phyloP scores from a whole-genome alignment of 441 rosid species.

The Corymbia citriodora region DNA sequence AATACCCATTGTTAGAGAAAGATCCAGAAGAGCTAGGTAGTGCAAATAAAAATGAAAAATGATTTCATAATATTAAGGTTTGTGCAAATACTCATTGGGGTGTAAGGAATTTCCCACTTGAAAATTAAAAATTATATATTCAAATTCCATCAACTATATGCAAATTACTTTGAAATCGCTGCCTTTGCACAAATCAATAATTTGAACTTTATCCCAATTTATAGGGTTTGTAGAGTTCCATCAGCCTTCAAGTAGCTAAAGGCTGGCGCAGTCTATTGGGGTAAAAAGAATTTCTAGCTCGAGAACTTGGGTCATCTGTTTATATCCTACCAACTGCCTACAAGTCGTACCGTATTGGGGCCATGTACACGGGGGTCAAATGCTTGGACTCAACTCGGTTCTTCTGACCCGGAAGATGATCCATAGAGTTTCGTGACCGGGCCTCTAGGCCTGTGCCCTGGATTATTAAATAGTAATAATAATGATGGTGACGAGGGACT shows the following conservation, averaged over 20 bases:
- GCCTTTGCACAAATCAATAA: neutral
- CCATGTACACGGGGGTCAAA: neutral
- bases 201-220: neutral
- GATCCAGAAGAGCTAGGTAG: neutral
- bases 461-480: neutral
- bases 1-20: neutral
- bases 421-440: neutral
- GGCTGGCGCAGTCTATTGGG: neutral
- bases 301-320: neutral
- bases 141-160: neutral
- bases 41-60: neutral
- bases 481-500: neutral
- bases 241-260: neutral
- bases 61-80: neutral
- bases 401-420: neutral
- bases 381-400: neutral
- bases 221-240: neutral
- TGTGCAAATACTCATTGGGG: neutral
- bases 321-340: neutral
- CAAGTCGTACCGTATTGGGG: neutral
- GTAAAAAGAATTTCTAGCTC: neutral
- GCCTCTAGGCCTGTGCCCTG: neutral
- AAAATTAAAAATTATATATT: neutral
- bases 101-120: neutral
- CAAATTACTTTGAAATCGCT: neutral